Conservation (phyloP, 345 rosid species). For the Cardamine occulta region DNA sequence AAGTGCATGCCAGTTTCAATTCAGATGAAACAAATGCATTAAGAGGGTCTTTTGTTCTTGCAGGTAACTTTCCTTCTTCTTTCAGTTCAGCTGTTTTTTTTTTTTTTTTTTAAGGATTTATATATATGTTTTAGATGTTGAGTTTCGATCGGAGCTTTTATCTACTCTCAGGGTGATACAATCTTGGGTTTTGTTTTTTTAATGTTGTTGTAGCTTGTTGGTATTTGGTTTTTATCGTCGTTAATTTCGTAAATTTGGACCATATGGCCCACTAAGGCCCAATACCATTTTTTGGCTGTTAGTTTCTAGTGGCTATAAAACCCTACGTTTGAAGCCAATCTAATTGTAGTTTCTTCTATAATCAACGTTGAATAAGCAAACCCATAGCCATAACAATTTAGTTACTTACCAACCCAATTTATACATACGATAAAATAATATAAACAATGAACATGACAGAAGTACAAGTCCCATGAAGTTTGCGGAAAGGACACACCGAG, state of each 20-base stretch:
- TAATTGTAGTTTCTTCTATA: background rate
- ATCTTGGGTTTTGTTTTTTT: too few species aligned
- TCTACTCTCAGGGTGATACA: background rate
- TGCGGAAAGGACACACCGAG: conserved; percentile 45
- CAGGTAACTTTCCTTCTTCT: background rate
- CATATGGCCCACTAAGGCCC: conserved; percentile 13
- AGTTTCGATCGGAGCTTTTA: background rate
- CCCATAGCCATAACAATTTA: background rate
- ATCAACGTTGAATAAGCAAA: background rate
- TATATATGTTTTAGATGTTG: background rate
- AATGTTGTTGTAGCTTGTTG: background rate
- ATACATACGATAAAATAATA: background rate
- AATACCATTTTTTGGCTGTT: background rate
- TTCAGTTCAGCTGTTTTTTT: background rate
- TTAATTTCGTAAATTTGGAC: background rate
- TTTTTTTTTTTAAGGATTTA: background rate
- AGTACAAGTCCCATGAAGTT: conserved; percentile 41
- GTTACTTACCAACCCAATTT: conserved; percentile 6
- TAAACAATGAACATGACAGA: conserved; percentile 29
- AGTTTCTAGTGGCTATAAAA: background rate
- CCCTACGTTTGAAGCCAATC: background rate
- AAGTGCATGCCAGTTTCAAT: background rate
- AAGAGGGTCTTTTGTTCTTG: background rate
- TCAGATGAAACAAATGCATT: background rate
- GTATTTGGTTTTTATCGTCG: background rate